These are phyloP conservation scores for Cercospora sojina DNA, from an alignment of 2,329 filamentous ascomycete genomes.

Conservation along the genomic window DNA sequence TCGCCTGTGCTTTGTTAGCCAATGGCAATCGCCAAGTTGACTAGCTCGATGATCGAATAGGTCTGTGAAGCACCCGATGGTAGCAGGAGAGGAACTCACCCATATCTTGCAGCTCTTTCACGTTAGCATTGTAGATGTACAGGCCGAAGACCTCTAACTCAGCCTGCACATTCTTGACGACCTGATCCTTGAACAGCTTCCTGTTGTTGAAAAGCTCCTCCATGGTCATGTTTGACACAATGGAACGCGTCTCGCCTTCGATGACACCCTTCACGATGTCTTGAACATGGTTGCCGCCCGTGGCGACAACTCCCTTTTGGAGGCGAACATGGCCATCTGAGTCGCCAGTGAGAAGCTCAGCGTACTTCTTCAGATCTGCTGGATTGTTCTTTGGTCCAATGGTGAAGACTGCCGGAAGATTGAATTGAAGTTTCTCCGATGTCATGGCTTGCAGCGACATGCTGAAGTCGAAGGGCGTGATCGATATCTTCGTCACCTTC, in stretches of 20 bases:
- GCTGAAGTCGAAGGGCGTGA: conserved; percentile 70
- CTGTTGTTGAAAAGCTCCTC: conserved; percentile 77
- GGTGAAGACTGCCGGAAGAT: conserved; percentile 80
- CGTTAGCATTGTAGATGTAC: conserved; percentile 66
- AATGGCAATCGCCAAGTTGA: background rate
- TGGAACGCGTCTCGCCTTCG: conserved; percentile 79
- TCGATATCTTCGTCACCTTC: conserved; percentile 44
- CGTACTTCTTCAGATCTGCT: conserved; percentile 75
- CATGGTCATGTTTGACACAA: conserved; percentile 89
- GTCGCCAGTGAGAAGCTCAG: conserved; percentile 68
- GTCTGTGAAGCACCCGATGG: no score
- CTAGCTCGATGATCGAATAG: background rate
- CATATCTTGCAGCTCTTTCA: conserved; percentile 84
- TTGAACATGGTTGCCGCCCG: conserved; percentile 66
- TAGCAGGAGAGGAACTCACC: background rate
- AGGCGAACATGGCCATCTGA: conserved; percentile 47
- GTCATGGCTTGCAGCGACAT: conserved; percentile 88
- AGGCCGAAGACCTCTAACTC: conserved; percentile 81
- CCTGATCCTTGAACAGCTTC: conserved; percentile 47
- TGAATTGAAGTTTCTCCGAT: conserved; percentile 80
- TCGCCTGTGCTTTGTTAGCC: conserved; percentile 49
- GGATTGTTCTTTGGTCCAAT: conserved; percentile 74
- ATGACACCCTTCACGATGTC: conserved; percentile 89
- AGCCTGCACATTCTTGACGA: conserved; percentile 64
- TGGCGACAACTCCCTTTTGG: conserved; percentile 42